phyloP scores from a whole-genome alignment of 257 asterid genomes.

The Salvia rosmarinus region DNA sequence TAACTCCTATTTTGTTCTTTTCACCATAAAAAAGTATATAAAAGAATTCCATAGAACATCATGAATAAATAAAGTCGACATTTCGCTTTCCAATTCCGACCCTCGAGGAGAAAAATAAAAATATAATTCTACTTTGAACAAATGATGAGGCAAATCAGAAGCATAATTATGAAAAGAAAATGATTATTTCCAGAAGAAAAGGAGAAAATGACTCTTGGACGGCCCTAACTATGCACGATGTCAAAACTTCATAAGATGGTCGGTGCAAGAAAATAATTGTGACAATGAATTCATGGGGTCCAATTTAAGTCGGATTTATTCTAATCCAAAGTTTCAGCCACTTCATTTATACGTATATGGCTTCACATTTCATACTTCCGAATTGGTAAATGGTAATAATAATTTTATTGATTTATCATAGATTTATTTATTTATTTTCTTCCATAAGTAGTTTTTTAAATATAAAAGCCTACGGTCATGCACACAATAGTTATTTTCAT shows the following conservation, averaged over 20 bases:
- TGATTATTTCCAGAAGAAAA: neutral
- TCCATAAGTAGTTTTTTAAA: no score
- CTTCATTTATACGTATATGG: no score
- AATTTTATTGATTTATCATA: no score
- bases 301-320: neutral
- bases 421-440: no score
- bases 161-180: slow-evolving; percentile 28
- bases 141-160: slow-evolving; percentile 26
- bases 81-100: slow-evolving; percentile 27
- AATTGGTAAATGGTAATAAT: no score
- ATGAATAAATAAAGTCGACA: neutral
- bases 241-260: slow-evolving; percentile 30
- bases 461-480: no score
- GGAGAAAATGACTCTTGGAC: slow-evolving; percentile 26
- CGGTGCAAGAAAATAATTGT: slow-evolving; percentile 32
- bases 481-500: no score
- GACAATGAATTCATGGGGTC: slow-evolving; percentile 4
- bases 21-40: no score
- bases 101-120: slow-evolving; percentile 5
- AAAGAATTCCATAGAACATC: neutral
- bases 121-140: neutral
- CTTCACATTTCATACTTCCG: no score
- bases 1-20: neutral
- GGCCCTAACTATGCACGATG: slow-evolving; percentile 21
- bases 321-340: neutral